Percentiles rank a stretch among this genome's conserved stretches.
Evolutionary conservation across 441 rosid genomes (phyloP).

Genomic region (Bocquillonia castaneifolia): DNA sequence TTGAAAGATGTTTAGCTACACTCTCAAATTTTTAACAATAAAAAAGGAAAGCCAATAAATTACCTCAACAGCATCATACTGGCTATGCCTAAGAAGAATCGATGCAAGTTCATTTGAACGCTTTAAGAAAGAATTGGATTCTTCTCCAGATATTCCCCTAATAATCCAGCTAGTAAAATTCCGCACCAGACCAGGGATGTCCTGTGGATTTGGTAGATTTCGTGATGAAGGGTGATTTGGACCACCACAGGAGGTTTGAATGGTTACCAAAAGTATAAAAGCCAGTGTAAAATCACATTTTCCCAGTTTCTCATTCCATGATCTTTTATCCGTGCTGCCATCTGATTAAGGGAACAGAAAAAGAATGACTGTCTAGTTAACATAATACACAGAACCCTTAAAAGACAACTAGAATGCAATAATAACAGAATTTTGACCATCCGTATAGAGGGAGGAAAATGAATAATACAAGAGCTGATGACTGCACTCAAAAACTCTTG

Average conservation of each 20-base stretch:
- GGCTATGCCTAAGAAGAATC: slow-evolving; percentile 75
- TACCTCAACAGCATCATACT: slow-evolving; percentile 90
- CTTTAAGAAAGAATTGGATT: slow-evolving; percentile 58
- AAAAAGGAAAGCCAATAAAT: slow-evolving; percentile 18
- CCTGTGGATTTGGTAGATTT: slow-evolving; percentile 57
- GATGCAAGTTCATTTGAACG: slow-evolving; percentile 74
- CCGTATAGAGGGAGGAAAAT: not conserved
- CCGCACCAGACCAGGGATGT: slow-evolving; percentile 49
- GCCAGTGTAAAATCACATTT: slow-evolving; percentile 84
- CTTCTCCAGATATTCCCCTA: slow-evolving; percentile 66
- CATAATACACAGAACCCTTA: slow-evolving; percentile 2
- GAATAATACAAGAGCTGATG: not conserved
- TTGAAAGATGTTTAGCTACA: slow-evolving; percentile 22
- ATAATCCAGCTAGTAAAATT: slow-evolving; percentile 79
- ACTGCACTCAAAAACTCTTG: not conserved
- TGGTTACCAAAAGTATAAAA: slow-evolving; percentile 50
- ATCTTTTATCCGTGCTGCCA: slow-evolving; percentile 55
- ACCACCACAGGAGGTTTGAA: slow-evolving; percentile 36
- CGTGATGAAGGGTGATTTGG: slow-evolving; percentile 27
- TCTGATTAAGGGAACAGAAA: slow-evolving; percentile 42
- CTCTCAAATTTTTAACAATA: slow-evolving; percentile 4
- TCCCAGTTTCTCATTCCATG: slow-evolving; percentile 78
- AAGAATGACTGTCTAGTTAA: slow-evolving; percentile 4
- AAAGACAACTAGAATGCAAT: slow-evolving; percentile 9
- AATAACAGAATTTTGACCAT: not conserved